These are phyloP conservation scores for Apiotrichum veenhuisii DNA, from an alignment of 1,284 basidiomycete genomes.

Conservation along the genomic window DNA sequence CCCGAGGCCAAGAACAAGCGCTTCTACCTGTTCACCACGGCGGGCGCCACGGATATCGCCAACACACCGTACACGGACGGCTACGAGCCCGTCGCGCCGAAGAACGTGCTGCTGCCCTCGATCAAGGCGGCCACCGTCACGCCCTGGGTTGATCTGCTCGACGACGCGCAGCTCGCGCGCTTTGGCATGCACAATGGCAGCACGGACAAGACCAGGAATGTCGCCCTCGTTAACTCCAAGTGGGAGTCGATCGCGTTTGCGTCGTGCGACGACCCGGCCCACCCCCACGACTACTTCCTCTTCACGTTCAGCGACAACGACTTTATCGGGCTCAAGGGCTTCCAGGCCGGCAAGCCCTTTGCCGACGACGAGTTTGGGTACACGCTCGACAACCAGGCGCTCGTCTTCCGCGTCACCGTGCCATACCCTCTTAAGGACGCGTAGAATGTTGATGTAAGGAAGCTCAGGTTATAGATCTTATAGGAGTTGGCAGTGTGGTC, in stretches of 20 bases:
- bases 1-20: constrained; percentile 33
- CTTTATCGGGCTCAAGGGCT: constrained; percentile 60
- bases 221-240: constrained; percentile 61
- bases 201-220: constrained; percentile 30
- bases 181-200: constrained; percentile 39
- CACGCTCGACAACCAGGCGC: constrained; percentile 57
- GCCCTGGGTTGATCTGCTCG: constrained; percentile 38
- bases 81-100: constrained; percentile 35
- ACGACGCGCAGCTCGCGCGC: constrained; percentile 31
- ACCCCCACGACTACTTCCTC: constrained; percentile 64
- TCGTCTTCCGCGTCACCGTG: constrained; percentile 64
- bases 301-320: constrained; percentile 64
- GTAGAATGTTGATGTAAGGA: too few relatives aligned
- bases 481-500: too few relatives aligned
- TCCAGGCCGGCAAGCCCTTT: constrained; percentile 57
- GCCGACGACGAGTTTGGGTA: constrained; percentile 52
- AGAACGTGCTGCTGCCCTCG: constrained; percentile 26
- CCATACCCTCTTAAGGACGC: constrained; percentile 40
- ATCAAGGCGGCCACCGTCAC: constrained; percentile 33
- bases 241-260: constrained; percentile 66
- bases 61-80: constrained; percentile 35
- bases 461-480: too few relatives aligned
- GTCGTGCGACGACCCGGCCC: constrained; percentile 55
- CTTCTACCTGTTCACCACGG: constrained; percentile 32
- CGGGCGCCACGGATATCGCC: constrained; percentile 42